phyloP scores from a whole-genome alignment of 2,329 filamentous ascomycete species.

The Trichoderma gracile region DNA sequence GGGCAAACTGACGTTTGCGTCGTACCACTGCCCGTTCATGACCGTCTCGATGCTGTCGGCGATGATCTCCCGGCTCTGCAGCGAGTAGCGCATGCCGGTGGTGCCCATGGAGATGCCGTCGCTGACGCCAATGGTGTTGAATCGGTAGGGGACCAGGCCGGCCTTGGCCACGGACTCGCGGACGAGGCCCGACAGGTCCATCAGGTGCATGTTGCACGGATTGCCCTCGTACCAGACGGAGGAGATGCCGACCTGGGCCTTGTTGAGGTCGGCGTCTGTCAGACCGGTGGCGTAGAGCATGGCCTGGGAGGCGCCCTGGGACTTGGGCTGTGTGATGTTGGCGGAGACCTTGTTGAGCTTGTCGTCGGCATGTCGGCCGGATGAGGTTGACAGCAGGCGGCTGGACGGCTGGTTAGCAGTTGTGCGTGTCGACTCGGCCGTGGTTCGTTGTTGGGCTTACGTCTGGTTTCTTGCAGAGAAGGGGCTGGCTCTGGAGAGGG shows the following conservation, averaged over 20 bases:
- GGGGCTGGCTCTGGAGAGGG: slow-evolving; percentile 27
- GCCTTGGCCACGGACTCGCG: slow-evolving; percentile 63
- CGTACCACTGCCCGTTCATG: slow-evolving; percentile 98
- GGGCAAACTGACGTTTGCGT: slow-evolving; percentile 93
- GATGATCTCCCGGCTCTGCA: slow-evolving; percentile 94
- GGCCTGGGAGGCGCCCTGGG: slow-evolving; percentile 95
- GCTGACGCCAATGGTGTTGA: slow-evolving; percentile 98
- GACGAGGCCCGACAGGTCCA: slow-evolving; percentile 82
- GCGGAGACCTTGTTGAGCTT: slow-evolving; percentile 82
- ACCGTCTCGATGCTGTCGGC: slow-evolving; percentile 98
- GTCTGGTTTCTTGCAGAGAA: slow-evolving; percentile 26
- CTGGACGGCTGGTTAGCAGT: slow-evolving; percentile 34
- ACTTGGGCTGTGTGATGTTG: slow-evolving; percentile 92
- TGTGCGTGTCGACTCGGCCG: neutral
- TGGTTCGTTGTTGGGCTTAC: slow-evolving; percentile 21
- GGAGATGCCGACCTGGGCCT: slow-evolving; percentile 96
- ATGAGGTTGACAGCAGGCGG: slow-evolving; percentile 54
- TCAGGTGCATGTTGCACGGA: slow-evolving; percentile 98
- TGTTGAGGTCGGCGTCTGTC: slow-evolving; percentile 83
- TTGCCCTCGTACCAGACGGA: slow-evolving; percentile 98
- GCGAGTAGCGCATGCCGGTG: slow-evolving; percentile 90
- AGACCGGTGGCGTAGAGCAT: slow-evolving; percentile 98
- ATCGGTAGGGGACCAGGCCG: slow-evolving; percentile 88
- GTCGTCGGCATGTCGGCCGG: slow-evolving; percentile 51
- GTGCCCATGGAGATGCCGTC: slow-evolving; percentile 99